Evolutionary conservation across 768 basidiomycete species (phyloP).

Genomic region (Agaricus sinodeliciosus): DNA sequence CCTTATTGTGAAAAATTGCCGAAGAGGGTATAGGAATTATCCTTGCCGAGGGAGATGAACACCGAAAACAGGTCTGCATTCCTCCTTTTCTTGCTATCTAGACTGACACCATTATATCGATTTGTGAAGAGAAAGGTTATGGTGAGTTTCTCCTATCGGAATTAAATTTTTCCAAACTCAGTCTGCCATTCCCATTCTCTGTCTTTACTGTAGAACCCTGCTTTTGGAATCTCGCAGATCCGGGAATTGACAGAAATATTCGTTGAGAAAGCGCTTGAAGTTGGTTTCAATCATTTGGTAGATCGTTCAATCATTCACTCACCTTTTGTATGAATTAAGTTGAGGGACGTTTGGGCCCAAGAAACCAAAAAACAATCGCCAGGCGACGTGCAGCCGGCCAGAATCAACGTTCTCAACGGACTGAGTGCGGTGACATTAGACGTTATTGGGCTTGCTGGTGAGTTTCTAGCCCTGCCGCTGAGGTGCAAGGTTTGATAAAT

Average conservation of each 20-base stretch:
- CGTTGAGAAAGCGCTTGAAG: conserved; percentile 46
- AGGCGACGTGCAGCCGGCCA: conserved; percentile 16
- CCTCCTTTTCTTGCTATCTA: too few species aligned
- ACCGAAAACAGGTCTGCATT: too few species aligned
- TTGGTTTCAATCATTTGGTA: conserved; percentile 15
- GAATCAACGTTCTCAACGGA: conserved; percentile 58
- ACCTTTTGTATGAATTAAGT: conserved; percentile 18
- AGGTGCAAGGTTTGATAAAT: too few species aligned
- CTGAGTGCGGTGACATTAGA: conserved; percentile 67
- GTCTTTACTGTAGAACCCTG: conserved; percentile 69
- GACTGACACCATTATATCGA: too few species aligned
- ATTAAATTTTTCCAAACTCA: neutral
- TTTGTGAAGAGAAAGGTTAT: conserved; percentile 33
- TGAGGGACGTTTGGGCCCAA: conserved; percentile 41
- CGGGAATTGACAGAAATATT: conserved; percentile 53
- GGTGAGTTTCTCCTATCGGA: conserved; percentile 19
- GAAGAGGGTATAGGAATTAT: too few species aligned
- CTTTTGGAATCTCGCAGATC: conserved; percentile 56
- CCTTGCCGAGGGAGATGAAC: too few species aligned
- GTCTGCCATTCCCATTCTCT: too few species aligned
- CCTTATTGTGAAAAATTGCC: too few species aligned
- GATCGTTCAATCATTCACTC: neutral
- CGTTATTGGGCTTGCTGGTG: conserved; percentile 52
- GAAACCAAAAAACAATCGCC: conserved; percentile 22
- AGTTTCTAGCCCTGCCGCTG: too few species aligned